Evolutionary conservation across 2,329 filamentous ascomycete genomes (phyloP).

Genomic region (Parastagonospora nodorum): DNA sequence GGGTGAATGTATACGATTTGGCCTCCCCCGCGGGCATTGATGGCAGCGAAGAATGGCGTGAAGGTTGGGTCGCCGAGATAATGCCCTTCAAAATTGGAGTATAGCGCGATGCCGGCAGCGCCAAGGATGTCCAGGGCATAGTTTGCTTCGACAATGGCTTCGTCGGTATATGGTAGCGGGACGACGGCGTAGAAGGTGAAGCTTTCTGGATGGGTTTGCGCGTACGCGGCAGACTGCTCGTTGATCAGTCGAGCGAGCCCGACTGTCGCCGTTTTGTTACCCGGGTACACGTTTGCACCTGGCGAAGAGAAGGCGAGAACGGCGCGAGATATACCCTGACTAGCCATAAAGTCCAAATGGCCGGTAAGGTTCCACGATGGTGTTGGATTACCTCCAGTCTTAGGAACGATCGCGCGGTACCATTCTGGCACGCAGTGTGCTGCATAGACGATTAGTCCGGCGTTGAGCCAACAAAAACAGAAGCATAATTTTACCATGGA

Average conservation of each 20-base stretch:
- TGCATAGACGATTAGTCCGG: neutral
- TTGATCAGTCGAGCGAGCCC: conserved; percentile 12
- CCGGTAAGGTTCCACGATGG: conserved; percentile 5
- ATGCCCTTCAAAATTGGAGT: conserved; percentile 9
- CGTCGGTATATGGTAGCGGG: conserved; percentile 5
- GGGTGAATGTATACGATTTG: conserved; percentile 12
- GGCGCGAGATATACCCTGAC: conserved; percentile 4
- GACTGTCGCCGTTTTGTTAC: neutral
- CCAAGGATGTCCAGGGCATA: conserved; percentile 5
- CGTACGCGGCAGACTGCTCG: conserved; percentile 6
- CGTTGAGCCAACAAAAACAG: neutral
- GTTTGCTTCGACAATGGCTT: conserved; percentile 1
- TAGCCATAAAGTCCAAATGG: conserved; percentile 9
- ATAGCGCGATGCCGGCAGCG: conserved; percentile 7
- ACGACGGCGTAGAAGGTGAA: conserved; percentile 16
- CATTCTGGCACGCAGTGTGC: conserved; percentile 11
- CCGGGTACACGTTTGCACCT: conserved; percentile 7
- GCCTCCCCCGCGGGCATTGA: conserved; percentile 1
- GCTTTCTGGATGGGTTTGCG: conserved; percentile 1
- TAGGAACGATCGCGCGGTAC: conserved; percentile 7
- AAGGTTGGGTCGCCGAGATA: conserved; percentile 6
- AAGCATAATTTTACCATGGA: neutral
- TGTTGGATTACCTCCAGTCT: conserved; percentile 7
- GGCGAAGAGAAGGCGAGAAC: conserved; percentile 5
- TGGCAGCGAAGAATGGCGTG: conserved; percentile 6